These are phyloP conservation scores for Candida ponderosae DNA, from an alignment of 805 yeast genomes.

Conservation along the genomic window DNA sequence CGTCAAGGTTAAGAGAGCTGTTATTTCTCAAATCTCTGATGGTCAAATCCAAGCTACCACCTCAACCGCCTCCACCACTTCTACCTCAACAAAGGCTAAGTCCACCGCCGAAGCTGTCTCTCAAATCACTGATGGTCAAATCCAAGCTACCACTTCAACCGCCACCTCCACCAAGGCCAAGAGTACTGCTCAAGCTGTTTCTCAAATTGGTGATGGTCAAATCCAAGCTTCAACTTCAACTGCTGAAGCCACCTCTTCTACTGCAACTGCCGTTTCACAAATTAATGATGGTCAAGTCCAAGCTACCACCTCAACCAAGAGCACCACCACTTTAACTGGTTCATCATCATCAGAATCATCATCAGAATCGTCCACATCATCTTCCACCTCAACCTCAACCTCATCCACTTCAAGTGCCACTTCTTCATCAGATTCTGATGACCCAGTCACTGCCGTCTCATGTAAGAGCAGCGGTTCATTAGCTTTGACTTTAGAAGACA, in stretches of 20 bases:
- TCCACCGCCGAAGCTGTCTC: constrained; percentile 19
- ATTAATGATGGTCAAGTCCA: constrained; percentile 57
- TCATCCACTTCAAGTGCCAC: constrained; percentile 12
- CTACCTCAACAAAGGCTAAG: constrained; percentile 18
- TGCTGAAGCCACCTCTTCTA: constrained; percentile 6
- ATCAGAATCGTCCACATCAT: constrained; percentile 12
- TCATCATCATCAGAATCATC: constrained; percentile 9
- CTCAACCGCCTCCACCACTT: constrained; percentile 22
- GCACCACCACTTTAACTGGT: constrained; percentile 6
- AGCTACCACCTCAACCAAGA: constrained; percentile 30
- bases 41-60: constrained; percentile 50
- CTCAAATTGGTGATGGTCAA: constrained; percentile 15
- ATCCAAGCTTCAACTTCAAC: constrained; percentile 15
- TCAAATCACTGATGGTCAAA: constrained; percentile 24
- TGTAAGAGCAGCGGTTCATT: constrained; percentile 40
- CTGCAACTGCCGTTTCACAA: constrained; percentile 32
- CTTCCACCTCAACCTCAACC: constrained; percentile 16
- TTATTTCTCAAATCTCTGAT: constrained; percentile 24
- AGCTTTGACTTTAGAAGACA: constrained; percentile 39
- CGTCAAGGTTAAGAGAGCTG: constrained; percentile 12
- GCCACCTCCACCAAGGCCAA: constrained; percentile 9
- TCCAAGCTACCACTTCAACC: constrained; percentile 22
- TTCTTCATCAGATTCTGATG: constrained; percentile 11
- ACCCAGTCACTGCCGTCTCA: constrained; percentile 20
- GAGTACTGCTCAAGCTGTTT: constrained; percentile 12